Percentiles rank a stretch among this genome's conserved stretches.
Conservation (phyloP, 1,284 basidiomycete species). For the Cutaneotrichosporon cyanovorans region DNA sequence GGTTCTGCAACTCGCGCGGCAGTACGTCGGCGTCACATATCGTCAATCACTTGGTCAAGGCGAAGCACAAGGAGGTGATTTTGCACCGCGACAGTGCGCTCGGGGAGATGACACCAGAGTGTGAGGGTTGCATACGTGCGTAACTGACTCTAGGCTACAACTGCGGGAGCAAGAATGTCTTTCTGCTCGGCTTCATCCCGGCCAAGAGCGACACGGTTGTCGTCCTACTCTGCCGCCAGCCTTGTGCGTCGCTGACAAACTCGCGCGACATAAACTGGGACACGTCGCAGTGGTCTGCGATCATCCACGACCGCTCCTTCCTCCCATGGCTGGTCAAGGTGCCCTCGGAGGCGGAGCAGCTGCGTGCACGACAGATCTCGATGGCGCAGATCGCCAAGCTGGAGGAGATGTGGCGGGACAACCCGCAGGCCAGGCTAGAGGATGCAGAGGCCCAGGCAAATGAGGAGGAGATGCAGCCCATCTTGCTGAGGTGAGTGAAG, state of each 20-base stretch:
- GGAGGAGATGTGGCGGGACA: constrained; percentile 97
- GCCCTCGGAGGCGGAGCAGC: constrained; percentile 88
- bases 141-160: constrained; percentile 59
- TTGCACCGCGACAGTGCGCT: constrained; percentile 90
- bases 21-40: constrained; percentile 98
- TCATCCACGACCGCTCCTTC: constrained; percentile 97
- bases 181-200: constrained; percentile 98
- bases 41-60: constrained; percentile 96
- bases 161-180: constrained; percentile 99
- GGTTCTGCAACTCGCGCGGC: constrained; percentile 99
- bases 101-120: constrained; percentile 95
- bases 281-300: constrained; percentile 90
- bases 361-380: constrained; percentile 89
- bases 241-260: constrained; percentile 78
- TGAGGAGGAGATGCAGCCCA: constrained; percentile 90
- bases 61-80: constrained; percentile 98
- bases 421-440: constrained; percentile 85
- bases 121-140: constrained; percentile 39
- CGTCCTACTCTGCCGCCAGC: constrained; percentile 95
- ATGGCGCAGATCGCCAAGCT: constrained; percentile 94
- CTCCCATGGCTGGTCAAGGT: constrained; percentile 98
- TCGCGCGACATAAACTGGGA: constrained; percentile 99
- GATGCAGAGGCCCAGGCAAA: constrained; percentile 95
- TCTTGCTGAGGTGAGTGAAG: constrained; percentile 57
- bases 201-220: constrained; percentile 99